phyloP scores from a whole-genome alignment of 1,139 yeast genomes.

The Meyerozyma elateridarum region DNA sequence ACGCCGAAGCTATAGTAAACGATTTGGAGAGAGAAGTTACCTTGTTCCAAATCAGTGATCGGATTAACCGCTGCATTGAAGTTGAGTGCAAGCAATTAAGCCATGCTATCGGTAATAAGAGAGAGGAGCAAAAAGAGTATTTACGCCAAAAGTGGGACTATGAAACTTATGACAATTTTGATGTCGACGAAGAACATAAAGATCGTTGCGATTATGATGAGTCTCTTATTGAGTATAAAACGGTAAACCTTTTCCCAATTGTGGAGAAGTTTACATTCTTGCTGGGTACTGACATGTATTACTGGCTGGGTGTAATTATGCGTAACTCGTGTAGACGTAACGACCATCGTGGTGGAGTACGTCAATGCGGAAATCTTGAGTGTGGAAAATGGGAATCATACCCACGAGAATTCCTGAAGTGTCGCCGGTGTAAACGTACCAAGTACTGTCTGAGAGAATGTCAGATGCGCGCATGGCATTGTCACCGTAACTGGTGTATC shows the following conservation, averaged over 20 bases:
- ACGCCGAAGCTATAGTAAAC: slow-evolving; percentile 32
- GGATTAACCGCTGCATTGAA: slow-evolving; percentile 28
- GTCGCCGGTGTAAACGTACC: slow-evolving; percentile 89
- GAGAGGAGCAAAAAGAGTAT: slow-evolving; percentile 29
- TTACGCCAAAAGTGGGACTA: slow-evolving; percentile 45
- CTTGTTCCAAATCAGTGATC: slow-evolving; percentile 30
- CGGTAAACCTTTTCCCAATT: slow-evolving; percentile 75
- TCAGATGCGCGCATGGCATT: slow-evolving; percentile 87
- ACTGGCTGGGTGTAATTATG: slow-evolving; percentile 98
- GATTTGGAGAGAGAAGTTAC: slow-evolving; percentile 42
- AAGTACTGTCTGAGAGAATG: slow-evolving; percentile 93
- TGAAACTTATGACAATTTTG: slow-evolving; percentile 53
- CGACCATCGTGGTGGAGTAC: slow-evolving; percentile 79
- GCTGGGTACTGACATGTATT: slow-evolving; percentile 71
- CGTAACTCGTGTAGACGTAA: slow-evolving; percentile 91
- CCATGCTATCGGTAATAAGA: slow-evolving; percentile 27
- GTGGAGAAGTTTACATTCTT: slow-evolving; percentile 88
- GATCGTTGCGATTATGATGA: slow-evolving; percentile 42
- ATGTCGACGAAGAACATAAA: slow-evolving; percentile 44
- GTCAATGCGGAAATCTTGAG: slow-evolving; percentile 90
- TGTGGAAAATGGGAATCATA: slow-evolving; percentile 95
- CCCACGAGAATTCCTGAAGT: slow-evolving; percentile 91
- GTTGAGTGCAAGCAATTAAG: slow-evolving; percentile 31
- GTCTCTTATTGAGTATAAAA: slow-evolving; percentile 46
- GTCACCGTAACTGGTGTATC: slow-evolving; percentile 92